These are phyloP conservation scores for Boletellus emodensis DNA, from an alignment of 768 basidiomycete species.

Conservation along the genomic window DNA sequence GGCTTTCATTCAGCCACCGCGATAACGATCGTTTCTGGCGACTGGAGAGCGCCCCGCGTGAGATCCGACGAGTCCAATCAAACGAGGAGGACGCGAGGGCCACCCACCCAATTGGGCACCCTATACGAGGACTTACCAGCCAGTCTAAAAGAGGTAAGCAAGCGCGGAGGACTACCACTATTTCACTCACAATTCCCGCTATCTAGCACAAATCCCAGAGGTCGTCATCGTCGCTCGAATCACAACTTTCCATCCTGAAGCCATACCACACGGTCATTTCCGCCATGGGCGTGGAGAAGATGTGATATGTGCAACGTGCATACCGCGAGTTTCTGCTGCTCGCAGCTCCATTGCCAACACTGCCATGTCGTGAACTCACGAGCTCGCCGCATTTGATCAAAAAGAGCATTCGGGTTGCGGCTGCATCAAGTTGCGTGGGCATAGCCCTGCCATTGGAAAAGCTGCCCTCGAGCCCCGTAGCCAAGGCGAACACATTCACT, in stretches of 20 bases:
- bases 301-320: constrained; percentile 8
- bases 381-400: constrained; percentile 10
- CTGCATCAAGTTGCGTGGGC: background rate
- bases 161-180: too few species aligned
- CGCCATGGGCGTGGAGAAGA: background rate
- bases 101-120: too few species aligned
- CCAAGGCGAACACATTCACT: background rate
- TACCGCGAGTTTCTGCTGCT: background rate
- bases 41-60: background rate
- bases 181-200: too few species aligned
- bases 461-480: background rate
- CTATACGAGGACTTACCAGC: too few species aligned
- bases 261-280: too few species aligned
- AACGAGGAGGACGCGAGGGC: constrained; percentile 13
- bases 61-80: background rate
- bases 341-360: constrained; percentile 14
- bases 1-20: background rate
- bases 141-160: too few species aligned
- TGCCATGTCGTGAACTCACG: constrained; percentile 7
- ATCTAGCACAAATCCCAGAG: too few species aligned
- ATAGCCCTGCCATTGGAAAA: constrained; percentile 5
- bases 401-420: background rate
- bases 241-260: too few species aligned
- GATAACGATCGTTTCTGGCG: background rate
- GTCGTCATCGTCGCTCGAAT: too few species aligned